These are phyloP conservation scores for Lotmaria passim DNA, from an alignment of 208 protist species.

Conservation along the genomic window DNA sequence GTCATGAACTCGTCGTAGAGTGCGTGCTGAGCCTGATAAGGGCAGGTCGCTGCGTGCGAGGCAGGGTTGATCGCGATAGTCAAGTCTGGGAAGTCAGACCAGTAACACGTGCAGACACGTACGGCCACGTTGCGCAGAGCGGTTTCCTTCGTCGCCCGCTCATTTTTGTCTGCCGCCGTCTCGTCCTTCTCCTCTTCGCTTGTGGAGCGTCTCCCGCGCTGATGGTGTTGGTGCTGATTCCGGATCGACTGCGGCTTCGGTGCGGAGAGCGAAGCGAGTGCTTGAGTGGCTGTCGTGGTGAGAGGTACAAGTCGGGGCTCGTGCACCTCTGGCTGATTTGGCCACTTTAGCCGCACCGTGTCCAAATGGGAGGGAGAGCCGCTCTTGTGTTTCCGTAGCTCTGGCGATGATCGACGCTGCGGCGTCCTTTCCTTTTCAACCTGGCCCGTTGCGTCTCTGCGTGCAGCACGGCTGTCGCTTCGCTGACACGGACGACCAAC, in stretches of 20 bases:
- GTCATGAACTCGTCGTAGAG: conserved; percentile 36
- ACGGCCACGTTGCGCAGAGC: conserved; percentile 35
- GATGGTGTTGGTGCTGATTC: neutral
- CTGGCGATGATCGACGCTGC: neutral
- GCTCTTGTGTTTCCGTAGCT: neutral
- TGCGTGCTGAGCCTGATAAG: conserved; percentile 45
- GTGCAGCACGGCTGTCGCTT: neutral
- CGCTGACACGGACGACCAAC: conserved; percentile 13
- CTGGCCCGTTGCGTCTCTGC: neutral
- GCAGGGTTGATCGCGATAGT: conserved; percentile 72
- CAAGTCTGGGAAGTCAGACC: conserved; percentile 47
- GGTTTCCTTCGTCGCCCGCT: conserved; percentile 10
- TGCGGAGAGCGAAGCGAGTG: neutral
- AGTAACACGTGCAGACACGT: conserved; percentile 50
- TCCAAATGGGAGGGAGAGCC: neutral
- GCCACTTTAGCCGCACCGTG: conserved; percentile 30
- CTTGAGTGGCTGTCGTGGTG: neutral
- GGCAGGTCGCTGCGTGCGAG: conserved; percentile 64
- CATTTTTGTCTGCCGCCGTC: neutral
- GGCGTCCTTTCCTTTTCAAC: neutral
- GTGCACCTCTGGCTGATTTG: conserved; percentile 15
- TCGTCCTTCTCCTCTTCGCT: too few relatives aligned
- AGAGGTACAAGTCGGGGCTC: neutral
- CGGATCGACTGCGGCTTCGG: neutral
- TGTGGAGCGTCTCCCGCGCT: neutral